Percentiles rank a stretch among this genome's conserved stretches.
Conservation (phyloP, 805 yeast species). For the Torulaspora microellipsoides region DNA sequence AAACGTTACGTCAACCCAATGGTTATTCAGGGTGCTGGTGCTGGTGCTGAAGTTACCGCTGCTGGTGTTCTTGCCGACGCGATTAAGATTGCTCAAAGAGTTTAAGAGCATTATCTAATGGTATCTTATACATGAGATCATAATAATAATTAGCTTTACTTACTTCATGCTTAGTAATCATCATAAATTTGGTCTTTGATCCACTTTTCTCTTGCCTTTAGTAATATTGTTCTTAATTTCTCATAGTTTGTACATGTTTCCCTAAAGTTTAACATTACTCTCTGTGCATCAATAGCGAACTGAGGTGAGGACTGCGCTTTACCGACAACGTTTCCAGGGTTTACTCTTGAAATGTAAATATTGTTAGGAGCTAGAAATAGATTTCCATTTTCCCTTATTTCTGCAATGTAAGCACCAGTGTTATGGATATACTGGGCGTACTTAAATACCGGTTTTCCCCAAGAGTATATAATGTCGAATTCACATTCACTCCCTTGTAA, state of each 20-base stretch:
- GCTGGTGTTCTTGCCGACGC: conserved; percentile 94
- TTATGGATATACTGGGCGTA: conserved; percentile 86
- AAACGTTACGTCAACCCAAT: conserved; percentile 91
- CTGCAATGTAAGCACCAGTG: conserved; percentile 87
- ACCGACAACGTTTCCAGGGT: conserved; percentile 39
- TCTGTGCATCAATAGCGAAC: conserved; percentile 57
- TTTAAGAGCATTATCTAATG: conserved; percentile 27
- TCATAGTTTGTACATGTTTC: conserved; percentile 52
- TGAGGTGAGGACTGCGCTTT: conserved; percentile 34
- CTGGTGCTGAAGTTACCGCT: conserved; percentile 74
- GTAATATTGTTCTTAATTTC: conserved; percentile 48
- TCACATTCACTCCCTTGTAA: conserved; percentile 44
- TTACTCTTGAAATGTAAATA: conserved; percentile 70
- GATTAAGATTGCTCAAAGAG: conserved; percentile 84
- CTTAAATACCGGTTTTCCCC: conserved; percentile 84
- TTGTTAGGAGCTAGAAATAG: conserved; percentile 84
- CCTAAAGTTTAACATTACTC: conserved; percentile 66
- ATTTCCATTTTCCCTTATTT: conserved; percentile 71
- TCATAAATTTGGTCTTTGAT: conserved; percentile 34
- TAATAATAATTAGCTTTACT: background rate
- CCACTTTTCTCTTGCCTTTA: conserved; percentile 53
- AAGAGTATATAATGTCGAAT: conserved; percentile 73
- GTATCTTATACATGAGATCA: background rate
- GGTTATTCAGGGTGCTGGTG: conserved; percentile 96
- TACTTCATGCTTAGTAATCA: conserved; percentile 10